A percentile compares a stretch with the other conserved stretches of the same genome.
Conservation (phyloP, 495 filamentous ascomycete genomes). For the Parachaetomium inaequale region DNA sequence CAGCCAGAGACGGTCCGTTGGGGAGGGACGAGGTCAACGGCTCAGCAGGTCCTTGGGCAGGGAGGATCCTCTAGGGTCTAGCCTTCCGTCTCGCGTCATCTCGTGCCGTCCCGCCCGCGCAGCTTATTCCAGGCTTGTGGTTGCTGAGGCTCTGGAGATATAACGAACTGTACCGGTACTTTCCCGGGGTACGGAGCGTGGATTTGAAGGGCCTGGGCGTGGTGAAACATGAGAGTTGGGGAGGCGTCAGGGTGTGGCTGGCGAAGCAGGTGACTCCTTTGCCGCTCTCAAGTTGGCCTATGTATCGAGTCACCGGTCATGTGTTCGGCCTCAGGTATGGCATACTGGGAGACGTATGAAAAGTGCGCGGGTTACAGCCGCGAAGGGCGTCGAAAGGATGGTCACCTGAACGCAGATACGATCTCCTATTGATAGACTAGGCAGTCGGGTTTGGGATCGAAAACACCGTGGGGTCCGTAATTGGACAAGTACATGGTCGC, state of each 20-base stretch:
- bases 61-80: background rate
- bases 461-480: background rate
- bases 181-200: background rate
- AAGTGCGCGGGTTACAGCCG: background rate
- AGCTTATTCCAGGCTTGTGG: background rate
- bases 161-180: background rate
- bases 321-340: background rate
- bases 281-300: background rate
- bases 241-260: background rate
- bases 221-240: background rate
- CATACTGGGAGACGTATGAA: background rate
- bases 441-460: background rate
- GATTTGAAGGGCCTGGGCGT: background rate
- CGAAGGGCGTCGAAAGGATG: background rate
- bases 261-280: background rate
- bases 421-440: slow-evolving; percentile 6
- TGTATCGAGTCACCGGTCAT: background rate
- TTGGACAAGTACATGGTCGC: background rate
- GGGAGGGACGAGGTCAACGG: background rate
- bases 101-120: slow-evolving; percentile 9
- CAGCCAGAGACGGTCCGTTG: background rate
- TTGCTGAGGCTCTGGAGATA: background rate
- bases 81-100: slow-evolving; percentile 4
- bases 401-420: background rate
- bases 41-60: background rate